Evolutionary conservation across 805 yeast genomes (phyloP).

Genomic region (Metschnikowia gruessii): DNA sequence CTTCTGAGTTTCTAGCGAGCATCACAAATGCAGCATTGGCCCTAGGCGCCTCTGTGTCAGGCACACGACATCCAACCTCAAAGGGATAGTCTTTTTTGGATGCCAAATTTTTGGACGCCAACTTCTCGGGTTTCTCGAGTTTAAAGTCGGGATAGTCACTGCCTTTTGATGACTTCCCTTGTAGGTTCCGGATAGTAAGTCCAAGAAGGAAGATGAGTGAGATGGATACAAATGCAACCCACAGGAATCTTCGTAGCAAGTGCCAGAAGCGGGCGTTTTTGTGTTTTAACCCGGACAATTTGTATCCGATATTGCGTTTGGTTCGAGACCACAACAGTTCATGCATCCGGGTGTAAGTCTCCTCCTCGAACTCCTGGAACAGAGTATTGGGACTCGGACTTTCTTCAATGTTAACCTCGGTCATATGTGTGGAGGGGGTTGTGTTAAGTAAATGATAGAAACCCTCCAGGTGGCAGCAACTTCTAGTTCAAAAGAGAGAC

Average conservation of each 20-base stretch:
- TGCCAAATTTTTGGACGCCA: constrained; percentile 18
- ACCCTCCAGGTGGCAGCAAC: neutral
- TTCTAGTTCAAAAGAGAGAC: neutral
- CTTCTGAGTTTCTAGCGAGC: constrained; percentile 76
- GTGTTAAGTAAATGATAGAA: neutral
- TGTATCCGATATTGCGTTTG: constrained; percentile 1
- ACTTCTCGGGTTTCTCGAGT: constrained; percentile 6
- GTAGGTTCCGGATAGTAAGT: neutral
- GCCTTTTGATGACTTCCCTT: neutral
- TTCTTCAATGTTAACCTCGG: constrained; percentile 4
- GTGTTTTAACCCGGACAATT: constrained; percentile 2
- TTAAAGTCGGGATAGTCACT: constrained; percentile 13
- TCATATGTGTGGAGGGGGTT: neutral
- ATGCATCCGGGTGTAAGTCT: neutral
- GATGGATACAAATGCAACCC: constrained; percentile 1
- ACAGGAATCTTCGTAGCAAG: constrained; percentile 8
- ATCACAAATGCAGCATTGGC: constrained; percentile 86
- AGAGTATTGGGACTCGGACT: constrained; percentile 3
- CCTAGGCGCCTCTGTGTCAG: constrained; percentile 39
- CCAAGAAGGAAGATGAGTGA: constrained; percentile 1
- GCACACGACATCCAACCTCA: constrained; percentile 52
- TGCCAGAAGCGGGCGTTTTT: constrained; percentile 1
- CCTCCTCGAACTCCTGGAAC: constrained; percentile 9
- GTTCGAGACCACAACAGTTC: constrained; percentile 2
- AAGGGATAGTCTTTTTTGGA: constrained; percentile 43